Conservation (phyloP, 2,329 filamentous ascomycete genomes). For the Boeremia exigua region DNA sequence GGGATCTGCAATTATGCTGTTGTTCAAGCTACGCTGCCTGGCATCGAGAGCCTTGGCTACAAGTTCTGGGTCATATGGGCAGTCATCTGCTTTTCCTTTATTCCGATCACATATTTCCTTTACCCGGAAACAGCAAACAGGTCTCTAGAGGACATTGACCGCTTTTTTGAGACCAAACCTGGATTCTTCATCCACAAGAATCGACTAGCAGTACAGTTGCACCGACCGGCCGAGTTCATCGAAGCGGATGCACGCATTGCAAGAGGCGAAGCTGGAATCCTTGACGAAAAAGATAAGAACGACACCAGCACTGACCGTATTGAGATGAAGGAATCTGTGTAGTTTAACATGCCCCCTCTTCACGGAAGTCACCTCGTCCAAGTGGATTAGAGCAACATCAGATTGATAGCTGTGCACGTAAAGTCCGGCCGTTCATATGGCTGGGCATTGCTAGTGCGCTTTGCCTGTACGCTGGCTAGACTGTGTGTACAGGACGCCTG, state of each 20-base stretch:
- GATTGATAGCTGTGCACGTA: no score
- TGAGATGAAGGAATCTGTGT: conserved; percentile 36
- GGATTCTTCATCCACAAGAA: conserved; percentile 56
- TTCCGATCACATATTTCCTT: conserved; percentile 59
- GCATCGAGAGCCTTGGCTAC: conserved; percentile 55
- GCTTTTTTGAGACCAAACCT: conserved; percentile 46
- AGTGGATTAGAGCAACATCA: no score
- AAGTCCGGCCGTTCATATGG: no score
- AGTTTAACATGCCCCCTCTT: not conserved
- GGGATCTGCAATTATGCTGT: conserved; percentile 43
- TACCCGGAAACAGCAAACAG: conserved; percentile 59
- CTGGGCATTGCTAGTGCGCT: no score
- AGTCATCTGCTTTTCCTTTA: conserved; percentile 59
- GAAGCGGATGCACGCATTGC: conserved; percentile 53
- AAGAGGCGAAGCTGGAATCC: conserved; percentile 17
- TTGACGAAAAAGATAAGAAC: conserved; percentile 9
- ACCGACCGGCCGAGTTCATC: conserved; percentile 56
- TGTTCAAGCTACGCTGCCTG: conserved; percentile 43
- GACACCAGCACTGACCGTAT: conserved; percentile 27
- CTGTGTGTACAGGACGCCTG: no score
- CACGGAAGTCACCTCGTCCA: no score
- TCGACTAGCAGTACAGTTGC: conserved; percentile 54
- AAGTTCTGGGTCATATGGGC: conserved; percentile 63
- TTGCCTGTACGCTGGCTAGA: no score
- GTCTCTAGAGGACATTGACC: conserved; percentile 58